Evolutionary conservation across 331 rosid species (phyloP).

Genomic region (Pyracantha coccinea): DNA sequence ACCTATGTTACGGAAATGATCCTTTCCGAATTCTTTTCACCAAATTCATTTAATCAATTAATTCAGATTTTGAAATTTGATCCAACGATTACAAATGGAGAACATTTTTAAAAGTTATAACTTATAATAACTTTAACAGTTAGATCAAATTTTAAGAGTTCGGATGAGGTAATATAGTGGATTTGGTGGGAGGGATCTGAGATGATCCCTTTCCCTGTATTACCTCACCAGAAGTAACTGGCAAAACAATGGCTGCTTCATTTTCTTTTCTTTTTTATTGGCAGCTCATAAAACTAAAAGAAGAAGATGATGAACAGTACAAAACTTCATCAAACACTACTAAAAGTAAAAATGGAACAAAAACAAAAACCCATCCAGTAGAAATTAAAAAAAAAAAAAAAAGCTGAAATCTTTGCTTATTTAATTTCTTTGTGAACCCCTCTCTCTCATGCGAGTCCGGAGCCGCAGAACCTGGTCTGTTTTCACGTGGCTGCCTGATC

Average conservation of each 20-base stretch:
- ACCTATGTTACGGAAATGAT: no score
- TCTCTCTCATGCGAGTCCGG: neutral
- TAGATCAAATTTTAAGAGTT: no score
- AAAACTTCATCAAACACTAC: neutral
- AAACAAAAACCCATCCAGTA: neutral
- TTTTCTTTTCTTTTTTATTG: neutral
- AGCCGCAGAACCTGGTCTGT: neutral
- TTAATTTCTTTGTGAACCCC: neutral
- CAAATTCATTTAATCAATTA: no score
- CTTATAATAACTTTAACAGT: no score
- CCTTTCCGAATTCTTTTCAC: no score
- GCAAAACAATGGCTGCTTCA: neutral
- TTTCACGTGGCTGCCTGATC: slow-evolving; percentile 11
- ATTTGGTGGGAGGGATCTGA: no score
- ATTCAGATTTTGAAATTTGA: no score
- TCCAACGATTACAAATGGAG: rapidly evolving
- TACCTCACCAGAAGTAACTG: neutral
- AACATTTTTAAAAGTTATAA: no score
- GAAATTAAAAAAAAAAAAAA: neutral
- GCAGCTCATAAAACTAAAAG: neutral
- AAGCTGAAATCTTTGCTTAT: neutral
- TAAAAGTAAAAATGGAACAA: neutral
- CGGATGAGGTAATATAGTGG: no score
- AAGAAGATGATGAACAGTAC: neutral
- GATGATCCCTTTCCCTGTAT: neutral